Evolutionary conservation across 2,329 filamentous ascomycete species (phyloP).

Genomic region (Paecilomyces fulvus): DNA sequence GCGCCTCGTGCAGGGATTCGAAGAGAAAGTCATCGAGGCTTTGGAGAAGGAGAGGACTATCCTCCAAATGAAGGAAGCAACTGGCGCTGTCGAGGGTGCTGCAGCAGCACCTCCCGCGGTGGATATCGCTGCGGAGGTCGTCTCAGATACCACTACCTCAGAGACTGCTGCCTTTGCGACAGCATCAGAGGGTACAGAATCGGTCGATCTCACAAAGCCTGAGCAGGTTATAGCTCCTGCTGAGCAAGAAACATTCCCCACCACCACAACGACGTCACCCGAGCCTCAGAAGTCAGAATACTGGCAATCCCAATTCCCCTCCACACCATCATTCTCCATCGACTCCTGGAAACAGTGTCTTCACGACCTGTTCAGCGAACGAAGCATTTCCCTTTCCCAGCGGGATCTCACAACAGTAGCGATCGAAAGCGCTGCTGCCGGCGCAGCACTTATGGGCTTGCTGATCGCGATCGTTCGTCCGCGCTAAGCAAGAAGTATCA

Average conservation of each 20-base stretch:
- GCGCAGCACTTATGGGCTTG: conserved; percentile 52
- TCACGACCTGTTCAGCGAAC: conserved; percentile 58
- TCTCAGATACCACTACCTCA: background rate
- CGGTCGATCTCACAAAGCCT: background rate
- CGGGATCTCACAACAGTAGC: conserved; percentile 62
- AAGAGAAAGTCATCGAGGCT: conserved; percentile 63
- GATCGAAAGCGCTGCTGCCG: conserved; percentile 57
- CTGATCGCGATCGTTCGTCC: conserved; percentile 44
- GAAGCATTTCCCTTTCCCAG: conserved; percentile 55
- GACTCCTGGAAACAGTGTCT: conserved; percentile 43
- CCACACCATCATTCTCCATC: conserved; percentile 18
- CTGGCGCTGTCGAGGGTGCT: conserved; percentile 1
- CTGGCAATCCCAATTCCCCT: conserved; percentile 16
- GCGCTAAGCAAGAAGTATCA: conserved; percentile 19
- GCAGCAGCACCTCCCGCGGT: background rate
- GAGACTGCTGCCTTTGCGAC: background rate
- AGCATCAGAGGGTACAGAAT: conserved; percentile 1
- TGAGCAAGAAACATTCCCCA: background rate
- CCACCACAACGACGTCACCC: conserved; percentile 1
- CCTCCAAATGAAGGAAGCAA: conserved; percentile 8
- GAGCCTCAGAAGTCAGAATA: conserved; percentile 4
- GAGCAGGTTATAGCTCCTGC: background rate
- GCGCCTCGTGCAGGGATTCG: conserved; percentile 73
- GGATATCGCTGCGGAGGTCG: background rate
- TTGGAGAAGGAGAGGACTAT: conserved; percentile 54